Evolutionary conservation across 371 early-diverging fungal species (phyloP).

Genomic region (Mortierella sp.): DNA sequence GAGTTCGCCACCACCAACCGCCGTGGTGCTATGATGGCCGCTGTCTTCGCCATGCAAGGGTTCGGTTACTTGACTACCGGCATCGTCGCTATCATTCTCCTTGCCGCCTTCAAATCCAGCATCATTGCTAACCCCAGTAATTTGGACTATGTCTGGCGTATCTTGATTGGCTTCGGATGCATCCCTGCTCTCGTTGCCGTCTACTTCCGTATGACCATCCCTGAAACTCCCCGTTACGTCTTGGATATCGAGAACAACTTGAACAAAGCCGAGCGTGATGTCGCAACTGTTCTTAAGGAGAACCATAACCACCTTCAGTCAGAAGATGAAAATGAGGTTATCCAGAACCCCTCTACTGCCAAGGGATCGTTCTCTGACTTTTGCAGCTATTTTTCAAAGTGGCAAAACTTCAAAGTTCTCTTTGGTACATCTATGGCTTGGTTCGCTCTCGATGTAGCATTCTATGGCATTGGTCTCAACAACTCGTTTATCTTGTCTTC

Average conservation of each 20-base stretch:
- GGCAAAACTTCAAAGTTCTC: constrained; percentile 82
- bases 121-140: constrained; percentile 62
- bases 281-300: constrained; percentile 53
- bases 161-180: constrained; percentile 82
- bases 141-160: constrained; percentile 92
- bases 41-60: constrained; percentile 95
- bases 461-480: constrained; percentile 91
- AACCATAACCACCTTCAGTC: constrained; percentile 43
- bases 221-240: constrained; percentile 92
- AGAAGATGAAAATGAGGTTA: constrained; percentile 37
- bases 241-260: constrained; percentile 80
- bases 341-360: constrained; percentile 53
- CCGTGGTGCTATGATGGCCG: constrained; percentile 81
- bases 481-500: constrained; percentile 78
- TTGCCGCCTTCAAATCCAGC: constrained; percentile 78
- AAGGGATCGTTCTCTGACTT: constrained; percentile 76
- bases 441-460: constrained; percentile 91
- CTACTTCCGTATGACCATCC: constrained; percentile 93
- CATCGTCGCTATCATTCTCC: constrained; percentile 76
- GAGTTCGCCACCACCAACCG: constrained; percentile 87
- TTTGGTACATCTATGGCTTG: constrained; percentile 85
- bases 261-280: constrained; percentile 72
- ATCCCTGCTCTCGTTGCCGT: constrained; percentile 87
- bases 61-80: constrained; percentile 89
- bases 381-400: constrained; percentile 79